phyloP scores from a whole-genome alignment of 2,329 filamentous ascomycete genomes.

The Xylariales sp. region DNA sequence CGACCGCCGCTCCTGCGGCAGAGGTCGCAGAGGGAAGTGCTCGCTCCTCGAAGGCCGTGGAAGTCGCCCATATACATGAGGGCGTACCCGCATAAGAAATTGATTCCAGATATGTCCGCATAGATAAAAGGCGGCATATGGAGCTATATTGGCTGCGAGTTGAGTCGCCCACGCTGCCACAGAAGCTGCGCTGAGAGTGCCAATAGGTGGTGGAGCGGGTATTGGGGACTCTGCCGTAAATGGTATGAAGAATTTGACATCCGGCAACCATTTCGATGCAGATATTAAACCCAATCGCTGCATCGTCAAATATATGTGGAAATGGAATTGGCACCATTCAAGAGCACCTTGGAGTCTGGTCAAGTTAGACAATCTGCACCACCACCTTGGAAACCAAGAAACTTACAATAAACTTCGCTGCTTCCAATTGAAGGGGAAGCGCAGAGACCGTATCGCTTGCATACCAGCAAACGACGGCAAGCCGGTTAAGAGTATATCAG shows the following conservation, averaged over 20 bases:
- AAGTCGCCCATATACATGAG: conserved; percentile 31
- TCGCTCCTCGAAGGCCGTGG: conserved; percentile 24
- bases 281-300: conserved; percentile 47
- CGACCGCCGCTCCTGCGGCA: conserved; percentile 3
- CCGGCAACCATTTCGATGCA: conserved; percentile 36
- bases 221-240: conserved; percentile 49
- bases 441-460: conserved; percentile 12
- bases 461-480: conserved; percentile 33
- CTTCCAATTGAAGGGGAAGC: conserved; percentile 7
- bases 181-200: conserved; percentile 31
- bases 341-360: conserved; percentile 18
- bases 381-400: conserved; percentile 1
- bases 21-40: conserved; percentile 3
- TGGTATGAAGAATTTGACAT: conserved; percentile 47
- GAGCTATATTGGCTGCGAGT: conserved; percentile 36
- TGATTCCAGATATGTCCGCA: conserved; percentile 33
- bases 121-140: conserved; percentile 42
- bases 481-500: conserved; percentile 30
- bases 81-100: conserved; percentile 31
- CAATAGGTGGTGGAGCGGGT: conserved; percentile 36
- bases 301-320: conserved; percentile 48
- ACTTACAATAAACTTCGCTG: conserved; percentile 19
- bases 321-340: conserved; percentile 41
- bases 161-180: conserved; percentile 39
- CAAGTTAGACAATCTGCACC: conserved; percentile 8